phyloP scores from a whole-genome alignment of 345 rosid genomes.

The Bruguiera gymnorhiza region DNA sequence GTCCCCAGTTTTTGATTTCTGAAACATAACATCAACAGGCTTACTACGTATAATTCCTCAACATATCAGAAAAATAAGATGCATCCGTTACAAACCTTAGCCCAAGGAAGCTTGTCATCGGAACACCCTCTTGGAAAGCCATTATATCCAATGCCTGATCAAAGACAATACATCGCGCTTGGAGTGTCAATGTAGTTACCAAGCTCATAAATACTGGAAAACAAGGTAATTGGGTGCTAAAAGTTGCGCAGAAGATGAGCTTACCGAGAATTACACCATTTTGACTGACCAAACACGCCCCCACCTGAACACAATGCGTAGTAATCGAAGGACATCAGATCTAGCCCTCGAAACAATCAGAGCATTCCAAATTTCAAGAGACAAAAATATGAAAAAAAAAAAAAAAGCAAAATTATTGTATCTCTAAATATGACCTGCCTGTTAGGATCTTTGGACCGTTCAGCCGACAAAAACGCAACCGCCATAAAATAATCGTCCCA shows the following conservation, averaged over 20 bases:
- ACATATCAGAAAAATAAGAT: background rate
- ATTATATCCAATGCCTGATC: slow-evolving; percentile 87
- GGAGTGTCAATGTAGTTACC: background rate
- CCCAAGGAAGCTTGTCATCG: slow-evolving; percentile 97
- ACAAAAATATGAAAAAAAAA: background rate
- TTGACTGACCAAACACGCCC: slow-evolving; percentile 92
- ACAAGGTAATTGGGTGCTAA: background rate
- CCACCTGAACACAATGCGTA: slow-evolving; percentile 47
- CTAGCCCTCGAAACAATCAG: background rate
- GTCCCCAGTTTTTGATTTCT: slow-evolving; percentile 74
- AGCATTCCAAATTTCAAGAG: background rate
- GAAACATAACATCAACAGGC: slow-evolving; percentile 21
- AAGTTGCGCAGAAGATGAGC: slow-evolving; percentile 8
- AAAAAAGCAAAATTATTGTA: background rate
- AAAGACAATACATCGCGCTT: slow-evolving; percentile 4
- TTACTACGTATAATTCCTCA: slow-evolving; percentile 2
- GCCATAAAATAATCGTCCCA: slow-evolving; percentile 99
- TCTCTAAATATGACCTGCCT: slow-evolving; percentile 63
- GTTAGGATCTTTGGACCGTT: slow-evolving; percentile 91
- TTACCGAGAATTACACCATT: slow-evolving; percentile 85
- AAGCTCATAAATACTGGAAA: background rate
- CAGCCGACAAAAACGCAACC: slow-evolving; percentile 75
- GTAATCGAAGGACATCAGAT: background rate
- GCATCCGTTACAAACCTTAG: slow-evolving; percentile 54
- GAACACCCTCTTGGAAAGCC: slow-evolving; percentile 99